Evolutionary conservation across 2,329 filamentous ascomycete species (phyloP).

Genomic region (Falciphora oryzae): DNA sequence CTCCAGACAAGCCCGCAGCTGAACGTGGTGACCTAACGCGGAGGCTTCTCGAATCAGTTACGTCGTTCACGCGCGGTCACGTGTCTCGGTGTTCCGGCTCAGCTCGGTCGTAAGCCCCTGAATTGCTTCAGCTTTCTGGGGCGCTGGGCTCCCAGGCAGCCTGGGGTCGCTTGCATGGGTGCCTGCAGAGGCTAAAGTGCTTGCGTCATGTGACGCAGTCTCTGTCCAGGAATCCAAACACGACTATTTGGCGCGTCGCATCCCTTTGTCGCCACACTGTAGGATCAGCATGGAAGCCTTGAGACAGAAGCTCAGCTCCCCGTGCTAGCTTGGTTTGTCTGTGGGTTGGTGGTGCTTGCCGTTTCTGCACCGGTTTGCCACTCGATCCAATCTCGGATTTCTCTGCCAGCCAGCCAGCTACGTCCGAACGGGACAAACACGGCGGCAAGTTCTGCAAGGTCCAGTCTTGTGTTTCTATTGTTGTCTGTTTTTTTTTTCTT

Average conservation of each 20-base stretch:
- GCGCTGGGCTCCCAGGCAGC: neutral
- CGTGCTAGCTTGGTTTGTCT: neutral
- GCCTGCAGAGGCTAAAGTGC: neutral
- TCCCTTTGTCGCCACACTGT: neutral
- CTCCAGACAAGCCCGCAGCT: neutral
- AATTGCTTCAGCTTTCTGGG: neutral
- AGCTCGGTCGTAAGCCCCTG: neutral
- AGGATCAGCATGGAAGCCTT: neutral
- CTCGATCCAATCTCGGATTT: neutral
- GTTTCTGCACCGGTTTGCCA: neutral
- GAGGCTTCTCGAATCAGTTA: neutral
- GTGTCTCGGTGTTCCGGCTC: neutral
- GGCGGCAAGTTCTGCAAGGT: neutral
- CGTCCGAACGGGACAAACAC: neutral
- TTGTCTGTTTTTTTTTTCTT: neutral
- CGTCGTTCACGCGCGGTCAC: neutral
- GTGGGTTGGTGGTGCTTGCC: neutral
- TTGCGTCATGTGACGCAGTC: neutral
- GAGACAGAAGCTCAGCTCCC: neutral
- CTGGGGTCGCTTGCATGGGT: neutral
- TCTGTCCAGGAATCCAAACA: neutral
- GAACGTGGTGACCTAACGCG: no score
- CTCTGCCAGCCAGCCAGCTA: neutral
- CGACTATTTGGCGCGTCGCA: neutral
- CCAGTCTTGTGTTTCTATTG: neutral